Evolutionary conservation across 257 asterid genomes (phyloP).

Genomic region (Asclepias syriaca): DNA sequence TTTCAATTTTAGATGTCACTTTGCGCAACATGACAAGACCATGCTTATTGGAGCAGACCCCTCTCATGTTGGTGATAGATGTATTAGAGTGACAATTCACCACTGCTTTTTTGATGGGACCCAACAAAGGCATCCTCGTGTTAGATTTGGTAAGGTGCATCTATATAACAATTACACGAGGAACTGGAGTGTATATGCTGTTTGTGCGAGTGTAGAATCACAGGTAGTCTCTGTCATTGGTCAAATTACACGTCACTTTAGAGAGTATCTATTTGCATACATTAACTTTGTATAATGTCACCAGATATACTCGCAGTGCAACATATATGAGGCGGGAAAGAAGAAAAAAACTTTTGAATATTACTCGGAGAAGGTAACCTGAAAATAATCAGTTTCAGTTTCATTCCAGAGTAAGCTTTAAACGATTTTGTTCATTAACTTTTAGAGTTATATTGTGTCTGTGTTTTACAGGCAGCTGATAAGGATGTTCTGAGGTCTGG

Average conservation of each 20-base stretch:
- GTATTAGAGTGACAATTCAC: constrained; percentile 88
- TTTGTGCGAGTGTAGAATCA: constrained; percentile 96
- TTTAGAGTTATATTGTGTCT: constrained; percentile 4
- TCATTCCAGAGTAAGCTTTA: not conserved
- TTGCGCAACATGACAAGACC: constrained; percentile 74
- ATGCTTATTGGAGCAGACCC: constrained; percentile 96
- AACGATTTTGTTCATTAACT: not conserved
- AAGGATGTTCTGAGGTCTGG: constrained; percentile 56
- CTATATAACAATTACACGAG: constrained; percentile 85
- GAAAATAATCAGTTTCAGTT: not conserved
- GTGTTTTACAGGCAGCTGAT: constrained; percentile 63
- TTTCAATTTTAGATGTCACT: constrained; percentile 55
- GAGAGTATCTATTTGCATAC: constrained; percentile 7
- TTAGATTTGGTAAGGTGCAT: constrained; percentile 90
- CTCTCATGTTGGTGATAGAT: constrained; percentile 66
- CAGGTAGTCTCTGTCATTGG: constrained; percentile 42
- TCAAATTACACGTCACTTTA: not conserved
- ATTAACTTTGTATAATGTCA: constrained; percentile 4
- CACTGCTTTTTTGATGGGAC: constrained; percentile 96
- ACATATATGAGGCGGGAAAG: constrained; percentile 72
- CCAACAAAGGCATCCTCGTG: constrained; percentile 81
- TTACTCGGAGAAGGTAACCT: constrained; percentile 77
- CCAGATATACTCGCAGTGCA: constrained; percentile 83
- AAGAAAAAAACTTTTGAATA: constrained; percentile 82
- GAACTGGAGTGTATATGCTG: constrained; percentile 82